Conservation (phyloP, 148 eudicot genomes). For the Arctostaphylos glauca region DNA sequence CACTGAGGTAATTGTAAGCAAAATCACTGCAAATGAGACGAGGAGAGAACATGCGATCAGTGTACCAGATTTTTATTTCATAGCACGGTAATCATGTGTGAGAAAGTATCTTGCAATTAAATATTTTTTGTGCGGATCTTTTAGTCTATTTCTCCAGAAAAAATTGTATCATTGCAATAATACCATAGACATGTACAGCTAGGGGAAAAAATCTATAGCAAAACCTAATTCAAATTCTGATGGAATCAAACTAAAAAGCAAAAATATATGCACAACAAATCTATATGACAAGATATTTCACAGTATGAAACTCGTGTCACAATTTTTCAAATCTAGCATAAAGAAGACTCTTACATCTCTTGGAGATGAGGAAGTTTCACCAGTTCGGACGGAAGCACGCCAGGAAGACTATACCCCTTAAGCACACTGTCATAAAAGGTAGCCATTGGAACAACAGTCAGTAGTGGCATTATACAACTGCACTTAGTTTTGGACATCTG, state of each 20-base stretch:
- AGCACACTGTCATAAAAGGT: slow-evolving; percentile 38
- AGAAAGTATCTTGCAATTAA: background rate
- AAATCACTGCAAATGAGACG: slow-evolving; percentile 52
- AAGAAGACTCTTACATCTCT: slow-evolving; percentile 40
- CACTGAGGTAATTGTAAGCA: slow-evolving; percentile 65
- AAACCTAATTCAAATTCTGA: background rate
- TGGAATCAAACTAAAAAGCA: background rate
- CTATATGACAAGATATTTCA: background rate
- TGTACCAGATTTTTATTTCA: background rate
- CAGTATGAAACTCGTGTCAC: background rate
- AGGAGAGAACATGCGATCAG: background rate
- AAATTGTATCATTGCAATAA: background rate
- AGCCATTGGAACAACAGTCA: background rate
- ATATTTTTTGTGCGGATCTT: background rate
- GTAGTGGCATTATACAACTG: background rate
- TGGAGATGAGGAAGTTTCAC: slow-evolving; percentile 57
- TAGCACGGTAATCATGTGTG: background rate
- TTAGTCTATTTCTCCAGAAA: background rate
- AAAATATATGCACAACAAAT: background rate
- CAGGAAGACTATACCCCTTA: slow-evolving; percentile 65
- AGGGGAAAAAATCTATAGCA: background rate
- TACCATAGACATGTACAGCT: background rate
- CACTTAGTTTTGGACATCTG: background rate
- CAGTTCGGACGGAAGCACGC: slow-evolving; percentile 56
- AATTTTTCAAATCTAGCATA: background rate